phyloP scores from a whole-genome alignment of 768 basidiomycete species.

The Phylloporus scabripes region DNA sequence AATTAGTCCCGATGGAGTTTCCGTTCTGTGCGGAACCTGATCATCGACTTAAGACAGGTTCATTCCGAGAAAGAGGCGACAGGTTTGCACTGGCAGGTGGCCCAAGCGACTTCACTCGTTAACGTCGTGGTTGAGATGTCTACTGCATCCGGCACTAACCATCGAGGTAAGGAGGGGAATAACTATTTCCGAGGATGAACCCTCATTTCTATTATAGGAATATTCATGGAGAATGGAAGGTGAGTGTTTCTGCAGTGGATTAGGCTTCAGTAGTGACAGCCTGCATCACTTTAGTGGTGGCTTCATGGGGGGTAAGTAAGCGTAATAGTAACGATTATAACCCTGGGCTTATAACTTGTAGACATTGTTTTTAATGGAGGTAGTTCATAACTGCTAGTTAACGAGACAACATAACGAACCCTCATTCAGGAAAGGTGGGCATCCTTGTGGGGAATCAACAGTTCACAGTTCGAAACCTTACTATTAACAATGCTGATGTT shows the following conservation, averaged over 20 bases:
- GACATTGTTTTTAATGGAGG: conserved; percentile 44
- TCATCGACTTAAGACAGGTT: conserved; percentile 60
- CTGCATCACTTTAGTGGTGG: conserved; percentile 32
- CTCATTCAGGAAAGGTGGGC: conserved; percentile 40
- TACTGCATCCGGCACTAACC: conserved; percentile 51
- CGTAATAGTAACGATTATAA: background rate
- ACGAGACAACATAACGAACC: background rate
- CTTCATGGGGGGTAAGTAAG: conserved; percentile 47
- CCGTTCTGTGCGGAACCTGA: conserved; percentile 68
- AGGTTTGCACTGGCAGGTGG: conserved; percentile 79
- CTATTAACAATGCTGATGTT: conserved; percentile 41
- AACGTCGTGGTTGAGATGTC: conserved; percentile 74
- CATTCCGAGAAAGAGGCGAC: conserved; percentile 49
- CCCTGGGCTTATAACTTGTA: background rate
- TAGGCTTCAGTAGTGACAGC: background rate
- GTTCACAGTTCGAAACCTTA: conserved; percentile 64
- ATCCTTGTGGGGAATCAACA: conserved; percentile 78
- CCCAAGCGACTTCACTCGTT: conserved; percentile 68
- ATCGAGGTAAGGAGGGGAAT: conserved; percentile 49
- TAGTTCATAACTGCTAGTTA: background rate
- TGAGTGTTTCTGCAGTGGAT: conserved; percentile 1
- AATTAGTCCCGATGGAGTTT: conserved; percentile 53
- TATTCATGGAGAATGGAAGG: conserved; percentile 78
- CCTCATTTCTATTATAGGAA: conserved; percentile 21
- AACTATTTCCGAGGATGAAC: background rate